Evolutionary conservation across 2,329 filamentous ascomycete genomes (phyloP).

Genomic region (Beauveria australis): DNA sequence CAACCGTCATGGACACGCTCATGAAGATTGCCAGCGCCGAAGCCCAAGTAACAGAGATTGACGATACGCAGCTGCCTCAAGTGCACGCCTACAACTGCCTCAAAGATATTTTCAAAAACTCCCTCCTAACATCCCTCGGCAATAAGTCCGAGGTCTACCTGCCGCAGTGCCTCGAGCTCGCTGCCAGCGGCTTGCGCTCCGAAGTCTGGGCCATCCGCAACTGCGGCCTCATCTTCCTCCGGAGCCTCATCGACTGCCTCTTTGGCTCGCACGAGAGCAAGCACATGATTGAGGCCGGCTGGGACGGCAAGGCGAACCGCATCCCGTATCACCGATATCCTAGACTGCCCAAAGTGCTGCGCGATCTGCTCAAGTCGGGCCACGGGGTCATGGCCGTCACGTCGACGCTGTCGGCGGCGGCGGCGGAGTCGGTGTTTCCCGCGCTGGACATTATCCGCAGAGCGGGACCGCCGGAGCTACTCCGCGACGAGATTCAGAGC

Average conservation of each 20-base stretch:
- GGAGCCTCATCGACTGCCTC: slow-evolving; percentile 72
- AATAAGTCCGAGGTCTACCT: slow-evolving; percentile 67
- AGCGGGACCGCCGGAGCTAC: slow-evolving; percentile 54
- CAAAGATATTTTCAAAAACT: slow-evolving; percentile 84
- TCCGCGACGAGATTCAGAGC: slow-evolving; percentile 45
- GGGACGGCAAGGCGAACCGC: slow-evolving; percentile 55
- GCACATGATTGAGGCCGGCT: slow-evolving; percentile 48
- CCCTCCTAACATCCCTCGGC: slow-evolving; percentile 63
- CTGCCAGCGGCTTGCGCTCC: slow-evolving; percentile 69
- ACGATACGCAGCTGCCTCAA: slow-evolving; percentile 67
- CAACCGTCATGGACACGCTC: slow-evolving; percentile 55
- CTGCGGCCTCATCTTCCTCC: slow-evolving; percentile 80
- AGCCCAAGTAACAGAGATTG: slow-evolving; percentile 46
- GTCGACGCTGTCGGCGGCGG: slow-evolving; percentile 23
- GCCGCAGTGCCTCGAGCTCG: slow-evolving; percentile 66
- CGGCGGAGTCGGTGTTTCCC: slow-evolving; percentile 69
- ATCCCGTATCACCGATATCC: slow-evolving; percentile 65
- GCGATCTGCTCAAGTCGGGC: slow-evolving; percentile 51
- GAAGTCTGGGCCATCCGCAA: slow-evolving; percentile 92
- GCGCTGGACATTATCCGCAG: slow-evolving; percentile 74
- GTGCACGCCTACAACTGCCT: slow-evolving; percentile 93
- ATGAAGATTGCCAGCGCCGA: slow-evolving; percentile 49
- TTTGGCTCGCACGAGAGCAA: slow-evolving; percentile 71
- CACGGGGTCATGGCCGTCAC: slow-evolving; percentile 34
- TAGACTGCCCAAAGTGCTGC: slow-evolving; percentile 53